Evolutionary conservation across 2,329 filamentous ascomycete species (phyloP), one percentile per base, ranked within the genome.

Genomic region (Sclerotinia trifoliorum): DNA sequence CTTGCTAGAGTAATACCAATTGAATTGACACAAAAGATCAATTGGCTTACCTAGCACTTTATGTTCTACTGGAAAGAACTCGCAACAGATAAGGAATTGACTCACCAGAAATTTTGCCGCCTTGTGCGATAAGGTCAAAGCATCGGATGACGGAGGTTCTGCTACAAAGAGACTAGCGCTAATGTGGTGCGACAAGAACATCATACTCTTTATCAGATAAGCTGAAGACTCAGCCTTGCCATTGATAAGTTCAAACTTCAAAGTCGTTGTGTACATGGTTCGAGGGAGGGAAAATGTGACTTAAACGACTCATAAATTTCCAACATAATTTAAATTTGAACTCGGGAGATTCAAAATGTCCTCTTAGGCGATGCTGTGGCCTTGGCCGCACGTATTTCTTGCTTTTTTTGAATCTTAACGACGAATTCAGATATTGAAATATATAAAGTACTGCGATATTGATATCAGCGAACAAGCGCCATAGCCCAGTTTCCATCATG

Each of bases 301-400:
- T 46, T 32, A 35, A 11, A 55, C 62, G 19, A 57, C 49, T 46
- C 26, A 56, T 44, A 42, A 32, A 56, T 19, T 57, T n/a, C 24
- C 11, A 42, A 54, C n/a, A 44, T 65, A 29, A 32, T 57, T 32
- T 48, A 13, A 29, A 42, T 42, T 42, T 46, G 19, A 51, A 39
- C 21, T 57, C 21, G 35, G 35, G 4, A n/a, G 17, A 24, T 11
- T 15, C 8, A 19, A 54, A 54, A 65, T 57, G 62, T 57, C 39
- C 32, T 11, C 42, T 35, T 44, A 65, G 29, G 29, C 60, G 24
- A 19, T n/a, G 35, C 17, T 65, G 74, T 72, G 66, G 75, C 75
- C 70, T 73, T 74, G 74, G 75, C 75, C 74, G 73, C 73, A 73
- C 15, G 60, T 68, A 69, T 69, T 66, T 71, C 71, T 70, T 52